phyloP scores from a whole-genome alignment of 495 filamentous ascomycete species.

The Letharia lupina region DNA sequence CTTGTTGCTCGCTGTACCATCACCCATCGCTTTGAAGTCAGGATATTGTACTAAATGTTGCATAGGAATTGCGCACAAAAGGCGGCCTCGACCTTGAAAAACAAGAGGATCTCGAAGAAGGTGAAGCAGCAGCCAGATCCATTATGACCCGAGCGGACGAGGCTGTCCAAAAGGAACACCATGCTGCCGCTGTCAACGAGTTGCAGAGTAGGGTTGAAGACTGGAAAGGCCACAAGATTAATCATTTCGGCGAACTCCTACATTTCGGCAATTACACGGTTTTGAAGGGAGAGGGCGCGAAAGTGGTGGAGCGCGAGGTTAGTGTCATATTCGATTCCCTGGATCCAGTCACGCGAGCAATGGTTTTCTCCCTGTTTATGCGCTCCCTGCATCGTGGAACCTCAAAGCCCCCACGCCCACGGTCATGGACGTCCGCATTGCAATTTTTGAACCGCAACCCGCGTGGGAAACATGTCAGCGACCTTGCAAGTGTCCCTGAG shows the following conservation, averaged over 20 bases:
- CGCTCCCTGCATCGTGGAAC: background rate
- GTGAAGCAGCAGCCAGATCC: conserved; percentile 66
- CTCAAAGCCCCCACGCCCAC: background rate
- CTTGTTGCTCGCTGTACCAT: conserved; percentile 69
- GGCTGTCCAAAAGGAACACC: conserved; percentile 78
- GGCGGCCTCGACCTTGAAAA: conserved; percentile 56
- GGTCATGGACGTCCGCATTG: background rate
- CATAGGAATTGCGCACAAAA: conserved; percentile 78
- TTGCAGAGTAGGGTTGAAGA: conserved; percentile 82
- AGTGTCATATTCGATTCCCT: conserved; percentile 29
- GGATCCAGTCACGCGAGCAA: conserved; percentile 12
- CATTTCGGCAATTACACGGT: conserved; percentile 92
- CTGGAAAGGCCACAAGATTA: conserved; percentile 88
- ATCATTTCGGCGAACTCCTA: conserved; percentile 81
- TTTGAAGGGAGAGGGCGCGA: conserved; percentile 70
- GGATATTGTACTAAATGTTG: background rate
- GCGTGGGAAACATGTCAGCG: background rate
- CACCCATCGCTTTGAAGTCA: background rate
- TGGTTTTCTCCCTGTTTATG: conserved; percentile 6
- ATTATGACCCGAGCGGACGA: conserved; percentile 78
- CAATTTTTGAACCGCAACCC: background rate
- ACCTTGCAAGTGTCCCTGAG: conserved; percentile 9
- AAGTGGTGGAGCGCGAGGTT: conserved; percentile 79
- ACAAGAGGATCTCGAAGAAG: conserved; percentile 58
- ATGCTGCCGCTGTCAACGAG: conserved; percentile 70